Evolutionary conservation across 345 rosid genomes (phyloP).

Genomic region (Salix viminalis): DNA sequence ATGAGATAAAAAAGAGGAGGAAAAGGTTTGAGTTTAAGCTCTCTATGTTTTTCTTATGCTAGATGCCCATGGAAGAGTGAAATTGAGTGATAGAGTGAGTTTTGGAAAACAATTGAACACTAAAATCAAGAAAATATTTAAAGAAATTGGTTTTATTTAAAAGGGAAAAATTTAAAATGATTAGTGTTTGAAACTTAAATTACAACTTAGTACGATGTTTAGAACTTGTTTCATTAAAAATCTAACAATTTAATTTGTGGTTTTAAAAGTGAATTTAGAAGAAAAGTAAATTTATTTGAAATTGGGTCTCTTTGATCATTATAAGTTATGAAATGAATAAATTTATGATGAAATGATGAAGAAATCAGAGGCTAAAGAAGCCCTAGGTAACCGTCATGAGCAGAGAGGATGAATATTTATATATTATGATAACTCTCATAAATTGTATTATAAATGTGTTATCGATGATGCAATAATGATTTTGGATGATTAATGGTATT

Average conservation of each 20-base stretch:
- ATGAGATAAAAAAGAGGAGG: not conserved
- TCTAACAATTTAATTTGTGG: not conserved
- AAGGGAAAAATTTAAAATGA: no score
- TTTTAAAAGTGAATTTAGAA: accelerated
- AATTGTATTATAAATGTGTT: not conserved
- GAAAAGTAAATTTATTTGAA: not conserved
- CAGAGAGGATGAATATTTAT: not conserved
- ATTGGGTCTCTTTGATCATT: not conserved
- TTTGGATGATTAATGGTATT: not conserved
- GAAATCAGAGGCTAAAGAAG: no score
- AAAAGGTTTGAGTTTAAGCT: no score
- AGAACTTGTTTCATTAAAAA: not conserved
- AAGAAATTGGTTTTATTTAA: no score
- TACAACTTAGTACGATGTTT: no score
- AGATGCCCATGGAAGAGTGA: no score
- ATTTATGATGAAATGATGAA: no score
- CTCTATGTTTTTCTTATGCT: no score
- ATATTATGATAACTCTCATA: not conserved
- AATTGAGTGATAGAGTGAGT: not conserved
- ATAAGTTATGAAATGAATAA: accelerated
- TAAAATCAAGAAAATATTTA: no score
- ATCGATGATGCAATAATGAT: not conserved
- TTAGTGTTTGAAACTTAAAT: no score
- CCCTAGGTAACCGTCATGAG: not conserved
- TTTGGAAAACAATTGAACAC: no score